Conservation (phyloP, 768 basidiomycete genomes). For the Imleria badia region DNA sequence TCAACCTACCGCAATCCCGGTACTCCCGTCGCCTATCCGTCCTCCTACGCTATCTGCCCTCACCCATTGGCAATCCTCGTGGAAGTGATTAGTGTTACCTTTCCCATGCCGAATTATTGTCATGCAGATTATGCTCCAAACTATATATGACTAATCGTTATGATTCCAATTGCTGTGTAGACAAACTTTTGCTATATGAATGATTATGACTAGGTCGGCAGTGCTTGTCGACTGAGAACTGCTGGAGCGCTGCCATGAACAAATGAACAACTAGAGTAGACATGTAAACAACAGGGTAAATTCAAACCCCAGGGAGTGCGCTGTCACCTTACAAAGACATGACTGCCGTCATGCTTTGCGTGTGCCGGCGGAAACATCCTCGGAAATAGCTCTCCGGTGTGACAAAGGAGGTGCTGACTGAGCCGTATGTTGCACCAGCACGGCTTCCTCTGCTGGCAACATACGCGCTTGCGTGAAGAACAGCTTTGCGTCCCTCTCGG, state of each 20-base stretch:
- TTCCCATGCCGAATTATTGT: slow-evolving; percentile 9
- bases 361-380: slow-evolving; percentile 14
- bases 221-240: neutral
- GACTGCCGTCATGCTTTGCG: slow-evolving; percentile 14
- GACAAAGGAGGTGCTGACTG: slow-evolving; percentile 32
- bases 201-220: slow-evolving; percentile 14
- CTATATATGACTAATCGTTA: slow-evolving; percentile 12
- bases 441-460: slow-evolving; percentile 34
- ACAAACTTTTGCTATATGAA: slow-evolving; percentile 16
- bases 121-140: slow-evolving; percentile 24
- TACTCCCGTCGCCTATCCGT: neutral
- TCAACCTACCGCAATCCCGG: slow-evolving; percentile 12
- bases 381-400: slow-evolving; percentile 29
- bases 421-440: slow-evolving; percentile 24
- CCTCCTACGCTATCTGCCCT: neutral
- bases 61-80: slow-evolving; percentile 1
- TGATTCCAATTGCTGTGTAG: slow-evolving; percentile 9
- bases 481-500: slow-evolving; percentile 71
- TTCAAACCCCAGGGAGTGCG: neutral
- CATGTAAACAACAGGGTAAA: neutral
- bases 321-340: neutral
- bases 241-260: neutral
- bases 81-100: neutral
- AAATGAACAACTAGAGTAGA: neutral
- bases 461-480: slow-evolving; percentile 91